A percentile compares a stretch with the other conserved stretches of the same genome.
Evolutionary conservation across 2,329 filamentous ascomycete genomes (phyloP).

Genomic region (Botrytis medusae): DNA sequence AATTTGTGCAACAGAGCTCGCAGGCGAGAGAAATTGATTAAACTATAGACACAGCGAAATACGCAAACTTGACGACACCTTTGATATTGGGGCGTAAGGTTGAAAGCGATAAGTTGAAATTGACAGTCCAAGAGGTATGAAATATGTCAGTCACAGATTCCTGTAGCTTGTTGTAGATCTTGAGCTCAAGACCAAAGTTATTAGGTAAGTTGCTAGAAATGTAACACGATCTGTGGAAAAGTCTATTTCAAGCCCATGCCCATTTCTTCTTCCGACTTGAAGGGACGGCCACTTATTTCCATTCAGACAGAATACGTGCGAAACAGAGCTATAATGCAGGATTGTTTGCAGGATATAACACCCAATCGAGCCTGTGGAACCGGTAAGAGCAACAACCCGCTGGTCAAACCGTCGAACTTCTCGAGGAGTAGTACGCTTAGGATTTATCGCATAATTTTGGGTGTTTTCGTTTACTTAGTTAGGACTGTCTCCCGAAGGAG

Average conservation of each 20-base stretch:
- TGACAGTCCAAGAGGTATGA: neutral
- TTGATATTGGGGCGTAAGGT: neutral
- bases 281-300: neutral
- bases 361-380: neutral
- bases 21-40: neutral
- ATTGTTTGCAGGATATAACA: neutral
- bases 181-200: neutral
- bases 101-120: neutral
- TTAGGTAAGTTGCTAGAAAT: neutral
- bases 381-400: neutral
- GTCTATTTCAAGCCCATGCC: neutral
- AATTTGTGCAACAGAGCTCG: neutral
- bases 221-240: neutral
- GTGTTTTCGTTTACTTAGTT: neutral
- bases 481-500: neutral
- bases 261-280: neutral
- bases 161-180: neutral
- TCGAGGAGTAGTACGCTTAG: neutral
- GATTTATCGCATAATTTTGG: neutral
- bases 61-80: neutral
- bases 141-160: neutral
- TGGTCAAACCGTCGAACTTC: neutral
- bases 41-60: neutral
- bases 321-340: neutral
- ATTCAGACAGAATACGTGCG: neutral